Evolutionary conservation across 352 stramenopile genomes (phyloP).

Genomic region (Phytophthora sansomeana): DNA sequence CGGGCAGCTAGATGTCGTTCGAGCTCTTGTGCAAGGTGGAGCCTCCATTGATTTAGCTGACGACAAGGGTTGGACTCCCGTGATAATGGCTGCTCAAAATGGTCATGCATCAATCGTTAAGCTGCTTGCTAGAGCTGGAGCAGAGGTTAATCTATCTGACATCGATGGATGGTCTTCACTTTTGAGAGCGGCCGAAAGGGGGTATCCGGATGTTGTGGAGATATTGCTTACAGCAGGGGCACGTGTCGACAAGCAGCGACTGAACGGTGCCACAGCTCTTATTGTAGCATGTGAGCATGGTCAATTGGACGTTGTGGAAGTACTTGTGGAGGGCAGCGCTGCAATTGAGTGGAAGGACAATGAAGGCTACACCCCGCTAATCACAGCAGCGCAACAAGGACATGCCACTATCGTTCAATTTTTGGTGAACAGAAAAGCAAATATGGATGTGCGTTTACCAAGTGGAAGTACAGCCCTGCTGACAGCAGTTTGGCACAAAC

Average conservation of each 20-base stretch:
- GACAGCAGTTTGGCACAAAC: slow-evolving; percentile 22
- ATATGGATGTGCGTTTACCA: slow-evolving; percentile 10
- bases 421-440: slow-evolving; percentile 7
- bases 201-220: no score
- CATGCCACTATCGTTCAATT: slow-evolving; percentile 21
- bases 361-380: slow-evolving; percentile 17
- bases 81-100: no score
- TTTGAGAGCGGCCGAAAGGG: no score
- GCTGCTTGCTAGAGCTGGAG: no score
- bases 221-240: no score
- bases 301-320: slow-evolving; percentile 7
- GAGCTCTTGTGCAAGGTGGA: neutral
- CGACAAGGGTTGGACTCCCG: no score
- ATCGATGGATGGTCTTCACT: no score
- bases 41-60: neutral
- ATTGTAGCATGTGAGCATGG: slow-evolving; percentile 27
- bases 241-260: no score
- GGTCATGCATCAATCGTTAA: no score
- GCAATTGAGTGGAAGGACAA: slow-evolving; percentile 19
- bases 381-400: slow-evolving; percentile 25
- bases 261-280: slow-evolving; percentile 13
- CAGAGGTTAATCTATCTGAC: no score
- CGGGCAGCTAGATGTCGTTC: slow-evolving; percentile 6
- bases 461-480: slow-evolving; percentile 18
- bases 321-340: slow-evolving; percentile 13